phyloP scores from a whole-genome alignment of 495 filamentous ascomycete genomes.

The Baudoinia panamericana region DNA sequence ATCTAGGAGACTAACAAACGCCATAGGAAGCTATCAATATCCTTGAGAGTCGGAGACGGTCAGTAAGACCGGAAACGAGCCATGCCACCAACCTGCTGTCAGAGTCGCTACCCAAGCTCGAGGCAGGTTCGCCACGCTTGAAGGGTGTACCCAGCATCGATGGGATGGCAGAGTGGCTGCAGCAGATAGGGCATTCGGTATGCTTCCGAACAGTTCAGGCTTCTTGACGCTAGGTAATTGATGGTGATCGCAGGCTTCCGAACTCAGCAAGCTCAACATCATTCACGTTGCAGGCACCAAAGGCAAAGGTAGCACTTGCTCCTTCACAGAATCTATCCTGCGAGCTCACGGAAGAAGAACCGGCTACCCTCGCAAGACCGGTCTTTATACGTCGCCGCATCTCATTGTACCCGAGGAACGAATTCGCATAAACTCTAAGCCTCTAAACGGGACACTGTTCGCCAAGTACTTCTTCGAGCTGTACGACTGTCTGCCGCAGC shows the following conservation, averaged over 20 bases:
- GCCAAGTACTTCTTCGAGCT: conserved; percentile 21
- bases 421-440: conserved; percentile 22
- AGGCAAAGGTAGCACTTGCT: conserved; percentile 41
- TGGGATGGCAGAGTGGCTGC: conserved; percentile 19
- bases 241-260: neutral
- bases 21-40: conserved; percentile 1
- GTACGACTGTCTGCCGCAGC: conserved; percentile 12
- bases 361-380: conserved; percentile 20
- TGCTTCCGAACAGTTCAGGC: neutral
- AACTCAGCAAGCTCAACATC: conserved; percentile 26
- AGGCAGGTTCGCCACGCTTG: neutral
- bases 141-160: conserved; percentile 16
- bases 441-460: conserved; percentile 14
- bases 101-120: neutral
- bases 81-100: too few species aligned
- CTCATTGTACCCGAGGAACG: conserved; percentile 15
- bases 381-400: conserved; percentile 24
- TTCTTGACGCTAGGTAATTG: neutral
- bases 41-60: conserved; percentile 1
- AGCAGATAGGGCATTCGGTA: conserved; percentile 14
- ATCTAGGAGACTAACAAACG: neutral
- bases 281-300: conserved; percentile 41
- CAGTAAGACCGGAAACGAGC: neutral
- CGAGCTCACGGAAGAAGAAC: conserved; percentile 18
- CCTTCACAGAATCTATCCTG: conserved; percentile 34